Conservation (phyloP, 495 filamentous ascomycete genomes). For the Hamigera avellanea region DNA sequence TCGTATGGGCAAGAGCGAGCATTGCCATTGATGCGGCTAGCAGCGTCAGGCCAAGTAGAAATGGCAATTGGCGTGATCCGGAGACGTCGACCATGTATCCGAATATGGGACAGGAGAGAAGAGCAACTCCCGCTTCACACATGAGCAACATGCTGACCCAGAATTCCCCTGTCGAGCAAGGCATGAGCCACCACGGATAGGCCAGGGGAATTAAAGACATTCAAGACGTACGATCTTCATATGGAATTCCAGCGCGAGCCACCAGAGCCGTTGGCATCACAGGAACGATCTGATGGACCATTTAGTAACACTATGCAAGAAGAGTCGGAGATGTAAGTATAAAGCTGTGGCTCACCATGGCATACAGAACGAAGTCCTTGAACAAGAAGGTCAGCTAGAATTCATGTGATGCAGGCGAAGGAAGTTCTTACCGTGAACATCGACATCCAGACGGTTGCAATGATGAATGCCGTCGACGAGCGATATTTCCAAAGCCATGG, state of each 20-base stretch:
- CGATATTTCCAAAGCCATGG: conserved; percentile 40
- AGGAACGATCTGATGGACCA: conserved; percentile 43
- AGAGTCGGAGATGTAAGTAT: no score
- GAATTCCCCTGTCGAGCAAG: conserved; percentile 17
- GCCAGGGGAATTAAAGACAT: neutral
- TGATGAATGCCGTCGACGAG: conserved; percentile 49
- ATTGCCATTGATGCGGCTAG: conserved; percentile 46
- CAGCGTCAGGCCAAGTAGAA: conserved; percentile 44
- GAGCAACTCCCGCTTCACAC: conserved; percentile 45
- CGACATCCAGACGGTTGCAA: conserved; percentile 48
- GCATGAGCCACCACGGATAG: no score
- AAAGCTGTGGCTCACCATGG: conserved; percentile 16
- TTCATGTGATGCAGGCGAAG: no score
- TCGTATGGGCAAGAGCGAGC: conserved; percentile 38
- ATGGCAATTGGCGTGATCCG: conserved; percentile 38
- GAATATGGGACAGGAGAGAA: conserved; percentile 41
- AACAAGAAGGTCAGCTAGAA: no score
- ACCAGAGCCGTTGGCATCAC: conserved; percentile 51
- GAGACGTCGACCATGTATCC: conserved; percentile 45
- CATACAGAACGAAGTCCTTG: conserved; percentile 34
- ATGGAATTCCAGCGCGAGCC: conserved; percentile 39
- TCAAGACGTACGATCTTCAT: conserved; percentile 34
- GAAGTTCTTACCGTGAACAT: conserved; percentile 55
- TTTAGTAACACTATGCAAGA: neutral
- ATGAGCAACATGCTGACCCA: conserved; percentile 41